Conservation (phyloP, 2,329 filamentous ascomycete species). For the Fusarium succisae region DNA sequence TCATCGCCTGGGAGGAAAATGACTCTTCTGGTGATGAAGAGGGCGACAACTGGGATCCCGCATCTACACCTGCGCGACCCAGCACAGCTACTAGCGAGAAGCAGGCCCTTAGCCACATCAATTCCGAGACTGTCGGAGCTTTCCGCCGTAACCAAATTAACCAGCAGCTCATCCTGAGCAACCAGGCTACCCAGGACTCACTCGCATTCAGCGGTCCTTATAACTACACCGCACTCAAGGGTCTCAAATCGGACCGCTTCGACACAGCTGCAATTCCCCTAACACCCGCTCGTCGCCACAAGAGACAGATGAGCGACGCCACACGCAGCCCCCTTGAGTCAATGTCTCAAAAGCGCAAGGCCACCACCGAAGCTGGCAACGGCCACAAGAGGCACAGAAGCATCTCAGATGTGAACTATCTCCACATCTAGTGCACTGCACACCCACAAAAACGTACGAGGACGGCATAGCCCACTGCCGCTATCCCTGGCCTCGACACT, state of each 20-base stretch:
- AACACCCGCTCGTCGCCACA: slow-evolving; percentile 71
- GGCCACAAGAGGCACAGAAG: slow-evolving; percentile 67
- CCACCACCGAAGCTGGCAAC: slow-evolving; percentile 53
- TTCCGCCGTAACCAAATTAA: slow-evolving; percentile 77
- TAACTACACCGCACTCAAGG: slow-evolving; percentile 67
- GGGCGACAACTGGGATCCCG: slow-evolving; percentile 59
- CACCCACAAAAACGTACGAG: slow-evolving; percentile 52
- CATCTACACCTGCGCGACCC: slow-evolving; percentile 62
- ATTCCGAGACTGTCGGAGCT: slow-evolving; percentile 75
- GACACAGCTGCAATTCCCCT: slow-evolving; percentile 73
- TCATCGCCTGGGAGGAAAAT: slow-evolving; percentile 72
- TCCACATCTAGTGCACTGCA: slow-evolving; percentile 53
- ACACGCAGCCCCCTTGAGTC: slow-evolving; percentile 61
- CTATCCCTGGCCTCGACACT: slow-evolving; percentile 56
- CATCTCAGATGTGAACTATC: slow-evolving; percentile 64
- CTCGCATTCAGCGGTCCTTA: slow-evolving; percentile 69
- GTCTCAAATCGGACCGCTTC: slow-evolving; percentile 72
- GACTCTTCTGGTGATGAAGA: slow-evolving; percentile 69
- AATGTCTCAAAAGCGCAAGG: slow-evolving; percentile 64
- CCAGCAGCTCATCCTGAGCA: slow-evolving; percentile 68
- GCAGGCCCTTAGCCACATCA: slow-evolving; percentile 66
- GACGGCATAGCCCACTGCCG: slow-evolving; percentile 54
- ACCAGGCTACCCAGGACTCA: slow-evolving; percentile 69
- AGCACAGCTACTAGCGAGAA: slow-evolving; percentile 59
- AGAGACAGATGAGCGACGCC: slow-evolving; percentile 56